Percentiles rank a stretch among this genome's conserved stretches.
Conservation (phyloP, 495 filamentous ascomycete species). For the Sporormia fimetaria region DNA sequence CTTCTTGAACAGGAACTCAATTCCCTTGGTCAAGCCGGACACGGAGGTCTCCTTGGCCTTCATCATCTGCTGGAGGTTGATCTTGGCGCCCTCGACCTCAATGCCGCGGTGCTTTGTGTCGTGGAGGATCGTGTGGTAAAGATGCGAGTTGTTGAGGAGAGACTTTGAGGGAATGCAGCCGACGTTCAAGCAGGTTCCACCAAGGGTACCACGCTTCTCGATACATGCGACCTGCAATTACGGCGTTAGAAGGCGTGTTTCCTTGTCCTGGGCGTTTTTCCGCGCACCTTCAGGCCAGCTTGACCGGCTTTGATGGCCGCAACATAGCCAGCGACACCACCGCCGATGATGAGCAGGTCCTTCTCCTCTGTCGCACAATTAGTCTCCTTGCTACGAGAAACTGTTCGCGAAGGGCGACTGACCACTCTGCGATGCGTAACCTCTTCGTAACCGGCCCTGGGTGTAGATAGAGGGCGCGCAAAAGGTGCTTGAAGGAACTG, state of each 20-base stretch:
- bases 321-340: constrained; percentile 97
- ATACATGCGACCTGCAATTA: constrained; percentile 77
- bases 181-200: constrained; percentile 96
- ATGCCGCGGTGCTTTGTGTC: constrained; percentile 96
- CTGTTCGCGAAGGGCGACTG: constrained; percentile 25
- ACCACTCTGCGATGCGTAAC: constrained; percentile 75
- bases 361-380: constrained; percentile 57
- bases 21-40: constrained; percentile 80
- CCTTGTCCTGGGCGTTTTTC: neutral
- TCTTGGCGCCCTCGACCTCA: constrained; percentile 88
- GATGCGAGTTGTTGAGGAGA: constrained; percentile 97
- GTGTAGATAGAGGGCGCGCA: constrained; percentile 49
- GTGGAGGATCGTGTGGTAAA: constrained; percentile 95
- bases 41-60: constrained; percentile 94
- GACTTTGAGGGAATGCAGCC: constrained; percentile 99
- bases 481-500: constrained; percentile 37
- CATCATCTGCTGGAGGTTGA: constrained; percentile 93
- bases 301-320: constrained; percentile 98
- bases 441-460: constrained; percentile 45
- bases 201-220: constrained; percentile 92
- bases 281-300: constrained; percentile 81
- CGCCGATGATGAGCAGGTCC: constrained; percentile 89
- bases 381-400: constrained; percentile 5
- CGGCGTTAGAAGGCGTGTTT: constrained; percentile 11
- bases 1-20: constrained; percentile 98